Evolutionary conservation across 768 basidiomycete species (phyloP).

Genomic region (Collybia nuda): DNA sequence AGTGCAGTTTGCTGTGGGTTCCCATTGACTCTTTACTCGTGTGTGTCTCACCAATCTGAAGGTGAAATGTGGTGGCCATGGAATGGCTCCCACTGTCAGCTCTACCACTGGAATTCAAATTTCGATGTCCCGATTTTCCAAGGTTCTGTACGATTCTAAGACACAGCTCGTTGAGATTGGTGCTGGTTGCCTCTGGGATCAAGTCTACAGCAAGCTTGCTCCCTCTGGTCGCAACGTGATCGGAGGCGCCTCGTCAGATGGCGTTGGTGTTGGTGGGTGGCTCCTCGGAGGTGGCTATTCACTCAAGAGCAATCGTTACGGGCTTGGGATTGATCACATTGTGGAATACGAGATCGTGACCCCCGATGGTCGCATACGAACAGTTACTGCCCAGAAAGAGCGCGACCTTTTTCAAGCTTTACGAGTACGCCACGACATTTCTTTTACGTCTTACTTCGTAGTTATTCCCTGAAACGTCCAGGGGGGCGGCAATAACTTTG

Average conservation of each 20-base stretch:
- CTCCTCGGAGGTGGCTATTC: conserved; percentile 34
- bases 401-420: background rate
- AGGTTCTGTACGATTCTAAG: conserved; percentile 29
- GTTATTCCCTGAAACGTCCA: too few species aligned
- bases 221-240: conserved; percentile 43
- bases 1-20: too few species aligned
- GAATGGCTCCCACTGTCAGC: conserved; percentile 43
- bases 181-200: conserved; percentile 47
- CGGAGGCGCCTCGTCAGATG: conserved; percentile 45
- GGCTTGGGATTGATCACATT: conserved; percentile 32
- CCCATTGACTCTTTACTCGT: too few species aligned
- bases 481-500: conserved; percentile 20
- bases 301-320: conserved; percentile 28
- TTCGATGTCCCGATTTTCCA: conserved; percentile 36
- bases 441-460: too few species aligned
- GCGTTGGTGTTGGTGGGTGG: conserved; percentile 30
- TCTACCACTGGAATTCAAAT: conserved; percentile 53
- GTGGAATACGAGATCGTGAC: conserved; percentile 22
- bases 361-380: conserved; percentile 20
- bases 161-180: conserved; percentile 29
- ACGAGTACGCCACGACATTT: background rate
- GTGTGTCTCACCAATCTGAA: conserved; percentile 10
- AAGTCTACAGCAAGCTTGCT: conserved; percentile 42
- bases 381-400: background rate
- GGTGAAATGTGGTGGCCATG: conserved; percentile 54